Evolutionary conservation across 495 filamentous ascomycete genomes (phyloP).

Genomic region (Melanomma pulvis-pyrius): DNA sequence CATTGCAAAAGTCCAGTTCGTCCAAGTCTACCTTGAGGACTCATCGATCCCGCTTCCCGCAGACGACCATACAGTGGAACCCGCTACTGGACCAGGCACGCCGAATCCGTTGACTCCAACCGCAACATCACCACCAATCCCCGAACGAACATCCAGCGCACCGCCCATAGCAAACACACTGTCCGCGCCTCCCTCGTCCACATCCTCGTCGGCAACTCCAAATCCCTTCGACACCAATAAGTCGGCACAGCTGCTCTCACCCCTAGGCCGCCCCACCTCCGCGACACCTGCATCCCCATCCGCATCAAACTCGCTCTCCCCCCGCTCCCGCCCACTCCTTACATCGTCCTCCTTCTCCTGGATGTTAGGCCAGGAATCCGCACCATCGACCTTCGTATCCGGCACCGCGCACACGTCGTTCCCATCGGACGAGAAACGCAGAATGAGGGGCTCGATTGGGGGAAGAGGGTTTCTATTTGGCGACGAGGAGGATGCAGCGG

Average conservation of each 20-base stretch:
- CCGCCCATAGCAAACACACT: constrained; percentile 3
- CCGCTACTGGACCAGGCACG: constrained; percentile 14
- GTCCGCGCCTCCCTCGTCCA: constrained; percentile 7
- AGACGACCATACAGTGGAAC: constrained; percentile 42
- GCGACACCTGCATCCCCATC: not conserved
- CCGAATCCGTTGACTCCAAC: not conserved
- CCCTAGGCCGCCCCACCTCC: constrained; percentile 6
- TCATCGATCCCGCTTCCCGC: constrained; percentile 58
- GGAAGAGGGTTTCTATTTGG: constrained; percentile 41
- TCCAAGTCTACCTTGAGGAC: constrained; percentile 77
- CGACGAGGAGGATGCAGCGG: constrained; percentile 33
- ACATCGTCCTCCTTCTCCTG: constrained; percentile 89
- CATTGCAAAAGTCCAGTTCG: constrained; percentile 73
- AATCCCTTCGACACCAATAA: not conserved
- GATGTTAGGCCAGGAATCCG: constrained; percentile 75
- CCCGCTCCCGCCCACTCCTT: constrained; percentile 59
- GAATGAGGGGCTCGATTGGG: constrained; percentile 11
- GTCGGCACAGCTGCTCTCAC: not conserved
- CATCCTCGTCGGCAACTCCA: constrained; percentile 3
- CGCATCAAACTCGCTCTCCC: constrained; percentile 10
- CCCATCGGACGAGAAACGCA: constrained; percentile 32
- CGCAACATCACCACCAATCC: constrained; percentile 15
- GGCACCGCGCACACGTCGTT: constrained; percentile 26
- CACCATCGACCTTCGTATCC: constrained; percentile 23
- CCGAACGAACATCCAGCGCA: constrained; percentile 23